Percentiles rank a stretch among this genome's conserved stretches.
Conservation (phyloP, 2,329 filamentous ascomycete species). For the Cordyceps tenuipes region DNA sequence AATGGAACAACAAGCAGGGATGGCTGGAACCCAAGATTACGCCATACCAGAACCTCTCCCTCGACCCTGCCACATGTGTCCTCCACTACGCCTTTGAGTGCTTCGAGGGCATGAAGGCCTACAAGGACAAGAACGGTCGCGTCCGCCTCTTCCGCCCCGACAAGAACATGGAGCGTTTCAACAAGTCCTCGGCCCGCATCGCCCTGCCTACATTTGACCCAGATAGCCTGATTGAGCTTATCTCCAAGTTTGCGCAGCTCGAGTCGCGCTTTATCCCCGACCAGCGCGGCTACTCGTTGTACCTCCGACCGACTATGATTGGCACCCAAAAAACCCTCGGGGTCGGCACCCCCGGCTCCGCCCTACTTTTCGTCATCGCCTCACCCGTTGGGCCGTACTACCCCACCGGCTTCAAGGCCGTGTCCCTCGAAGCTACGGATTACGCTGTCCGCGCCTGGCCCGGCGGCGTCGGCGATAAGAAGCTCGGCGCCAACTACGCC, state of each 20-base stretch:
- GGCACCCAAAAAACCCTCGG: slow-evolving; percentile 92
- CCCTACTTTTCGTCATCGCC: slow-evolving; percentile 89
- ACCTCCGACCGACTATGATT: slow-evolving; percentile 93
- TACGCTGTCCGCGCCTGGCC: slow-evolving; percentile 97
- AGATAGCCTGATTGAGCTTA: slow-evolving; percentile 67
- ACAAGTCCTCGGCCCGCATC: slow-evolving; percentile 85
- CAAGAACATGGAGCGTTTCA: slow-evolving; percentile 92
- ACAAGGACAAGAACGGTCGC: slow-evolving; percentile 73
- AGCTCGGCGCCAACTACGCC: slow-evolving; percentile 98
- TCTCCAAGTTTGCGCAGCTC: slow-evolving; percentile 68
- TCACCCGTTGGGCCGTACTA: slow-evolving; percentile 97
- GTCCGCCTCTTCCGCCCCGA: slow-evolving; percentile 88
- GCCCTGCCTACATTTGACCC: slow-evolving; percentile 80
- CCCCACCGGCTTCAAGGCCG: slow-evolving; percentile 94
- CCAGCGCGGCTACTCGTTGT: slow-evolving; percentile 83
- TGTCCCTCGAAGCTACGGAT: slow-evolving; percentile 90
- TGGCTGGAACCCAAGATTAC: slow-evolving; percentile 78
- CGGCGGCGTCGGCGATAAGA: slow-evolving; percentile 95
- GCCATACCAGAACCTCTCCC: slow-evolving; percentile 93
- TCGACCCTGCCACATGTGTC: slow-evolving; percentile 93
- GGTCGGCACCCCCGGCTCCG: slow-evolving; percentile 83
- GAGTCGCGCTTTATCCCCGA: slow-evolving; percentile 87
- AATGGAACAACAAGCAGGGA: slow-evolving; percentile 81
- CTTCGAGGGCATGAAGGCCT: slow-evolving; percentile 99
- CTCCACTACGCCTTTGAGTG: slow-evolving; percentile 98